Percentiles rank a stretch among this genome's conserved stretches.
These are phyloP conservation scores for Nannochloropsis salina DNA, from an alignment of 108 stramenopile species.

Conservation along the genomic window DNA sequence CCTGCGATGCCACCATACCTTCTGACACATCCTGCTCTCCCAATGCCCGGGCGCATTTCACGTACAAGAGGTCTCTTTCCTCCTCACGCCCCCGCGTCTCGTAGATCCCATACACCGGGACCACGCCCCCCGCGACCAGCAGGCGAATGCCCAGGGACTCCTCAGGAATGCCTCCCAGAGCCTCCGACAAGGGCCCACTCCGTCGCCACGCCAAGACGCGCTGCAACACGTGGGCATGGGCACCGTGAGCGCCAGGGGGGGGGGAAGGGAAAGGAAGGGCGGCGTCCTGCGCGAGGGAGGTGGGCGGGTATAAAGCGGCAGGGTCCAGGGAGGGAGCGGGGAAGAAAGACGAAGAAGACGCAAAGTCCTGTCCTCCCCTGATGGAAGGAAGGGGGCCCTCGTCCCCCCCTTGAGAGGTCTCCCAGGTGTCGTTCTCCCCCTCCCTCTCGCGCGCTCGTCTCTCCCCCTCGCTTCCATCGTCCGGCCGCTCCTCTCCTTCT, in stretches of 20 bases:
- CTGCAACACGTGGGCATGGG: not conserved
- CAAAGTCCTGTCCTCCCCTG: not conserved
- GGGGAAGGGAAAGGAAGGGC: not conserved
- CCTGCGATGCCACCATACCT: no score
- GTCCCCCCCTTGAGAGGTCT: not conserved
- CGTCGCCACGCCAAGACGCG: not conserved
- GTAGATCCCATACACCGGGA: no score
- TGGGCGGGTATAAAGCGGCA: not conserved
- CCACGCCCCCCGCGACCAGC: not conserved
- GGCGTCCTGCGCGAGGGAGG: not conserved
- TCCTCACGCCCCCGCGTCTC: no score
- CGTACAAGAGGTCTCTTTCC: no score
- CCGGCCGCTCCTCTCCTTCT: not conserved
- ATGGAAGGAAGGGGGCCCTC: not conserved
- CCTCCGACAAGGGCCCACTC: not conserved
- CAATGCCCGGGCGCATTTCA: no score
- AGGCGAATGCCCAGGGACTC: not conserved
- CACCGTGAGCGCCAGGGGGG: not conserved
- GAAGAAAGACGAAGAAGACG: not conserved
- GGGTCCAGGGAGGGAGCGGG: not conserved
- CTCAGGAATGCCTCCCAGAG: constrained; percentile 3
- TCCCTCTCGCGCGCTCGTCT: not conserved
- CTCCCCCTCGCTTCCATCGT: not conserved
- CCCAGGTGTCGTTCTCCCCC: not conserved
- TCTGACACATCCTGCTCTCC: no score